Evolutionary conservation across 257 asterid species (phyloP).

Genomic region (Solanum gandarillasii): DNA sequence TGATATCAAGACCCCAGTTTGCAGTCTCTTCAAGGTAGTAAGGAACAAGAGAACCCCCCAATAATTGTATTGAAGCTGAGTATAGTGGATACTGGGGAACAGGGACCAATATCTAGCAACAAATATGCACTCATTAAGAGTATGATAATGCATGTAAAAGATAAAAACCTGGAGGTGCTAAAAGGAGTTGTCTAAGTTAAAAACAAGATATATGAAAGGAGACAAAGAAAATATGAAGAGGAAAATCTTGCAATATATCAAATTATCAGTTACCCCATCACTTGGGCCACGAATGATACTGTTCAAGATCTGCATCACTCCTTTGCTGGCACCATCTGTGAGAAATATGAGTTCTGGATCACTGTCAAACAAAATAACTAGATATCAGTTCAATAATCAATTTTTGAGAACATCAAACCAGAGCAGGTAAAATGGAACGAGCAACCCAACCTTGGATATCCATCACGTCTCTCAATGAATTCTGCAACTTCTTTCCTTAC

Average conservation of each 20-base stretch:
- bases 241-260: not conserved
- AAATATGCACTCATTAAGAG: not conserved
- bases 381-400: constrained; percentile 11
- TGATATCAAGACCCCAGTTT: constrained; percentile 91
- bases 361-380: constrained; percentile 31
- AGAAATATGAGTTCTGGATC: constrained; percentile 94
- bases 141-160: not conserved
- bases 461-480: constrained; percentile 95
- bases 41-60: constrained; percentile 91
- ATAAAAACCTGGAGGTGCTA: not conserved
- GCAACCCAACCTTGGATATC: constrained; percentile 76
- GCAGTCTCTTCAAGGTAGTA: constrained; percentile 97
- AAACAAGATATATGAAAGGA: not conserved
- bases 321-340: constrained; percentile 99
- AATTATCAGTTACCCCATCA: constrained; percentile 63
- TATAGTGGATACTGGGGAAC: constrained; percentile 98
- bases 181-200: not conserved
- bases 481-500: constrained; percentile 93
- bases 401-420: not conserved
- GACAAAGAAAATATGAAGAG: not conserved
- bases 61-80: constrained; percentile 79
- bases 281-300: constrained; percentile 45
- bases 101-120: constrained; percentile 72
- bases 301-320: constrained; percentile 88
- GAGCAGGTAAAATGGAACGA: not conserved